Percentiles rank a stretch among this genome's conserved stretches.
Evolutionary conservation across 495 filamentous ascomycete genomes (phyloP).

Genomic region (Tuber umbilicatum): DNA sequence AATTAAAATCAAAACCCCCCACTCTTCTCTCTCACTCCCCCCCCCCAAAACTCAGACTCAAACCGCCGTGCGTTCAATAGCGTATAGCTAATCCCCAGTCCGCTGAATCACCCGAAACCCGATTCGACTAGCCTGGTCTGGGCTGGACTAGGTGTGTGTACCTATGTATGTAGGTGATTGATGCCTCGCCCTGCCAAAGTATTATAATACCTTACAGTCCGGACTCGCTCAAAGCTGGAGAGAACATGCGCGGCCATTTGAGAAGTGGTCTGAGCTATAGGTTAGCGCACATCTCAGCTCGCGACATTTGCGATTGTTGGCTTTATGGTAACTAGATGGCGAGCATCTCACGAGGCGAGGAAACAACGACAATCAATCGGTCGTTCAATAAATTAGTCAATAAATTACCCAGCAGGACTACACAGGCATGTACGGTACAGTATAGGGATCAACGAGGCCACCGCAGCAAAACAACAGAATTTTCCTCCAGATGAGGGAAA

Average conservation of each 20-base stretch:
- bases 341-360: neutral
- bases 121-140: neutral
- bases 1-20: too few relatives aligned
- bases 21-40: too few relatives aligned
- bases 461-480: neutral
- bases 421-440: neutral
- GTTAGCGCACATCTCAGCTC: neutral
- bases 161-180: neutral
- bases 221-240: neutral
- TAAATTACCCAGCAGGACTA: neutral
- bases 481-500: neutral
- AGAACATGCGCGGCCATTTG: neutral
- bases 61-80: neutral
- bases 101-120: neutral
- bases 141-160: neutral
- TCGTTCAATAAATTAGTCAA: neutral
- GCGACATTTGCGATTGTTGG: neutral
- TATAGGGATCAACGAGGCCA: neutral
- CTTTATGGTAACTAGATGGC: neutral
- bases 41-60: neutral
- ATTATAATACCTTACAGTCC: neutral
- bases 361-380: neutral
- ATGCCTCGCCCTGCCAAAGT: neutral
- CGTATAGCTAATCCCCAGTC: neutral
- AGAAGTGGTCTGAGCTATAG: neutral